Conservation (phyloP, 2,329 filamentous ascomycete genomes). For the Akanthomyces uredinophilus region DNA sequence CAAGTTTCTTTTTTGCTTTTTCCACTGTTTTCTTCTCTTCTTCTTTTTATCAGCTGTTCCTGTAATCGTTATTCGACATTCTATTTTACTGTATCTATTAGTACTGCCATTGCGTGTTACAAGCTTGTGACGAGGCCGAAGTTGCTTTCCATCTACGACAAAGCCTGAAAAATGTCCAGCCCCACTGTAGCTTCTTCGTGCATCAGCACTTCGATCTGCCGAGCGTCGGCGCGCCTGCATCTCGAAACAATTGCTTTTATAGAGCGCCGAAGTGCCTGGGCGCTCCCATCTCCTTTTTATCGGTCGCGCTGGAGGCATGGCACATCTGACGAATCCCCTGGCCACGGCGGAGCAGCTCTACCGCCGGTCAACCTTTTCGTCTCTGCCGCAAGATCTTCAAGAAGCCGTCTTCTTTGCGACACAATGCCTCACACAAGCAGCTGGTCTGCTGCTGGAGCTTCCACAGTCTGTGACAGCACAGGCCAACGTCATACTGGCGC, state of each 20-base stretch:
- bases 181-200: constrained; percentile 8
- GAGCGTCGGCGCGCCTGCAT: background rate
- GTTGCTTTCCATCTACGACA: background rate
- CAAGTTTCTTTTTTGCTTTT: constrained; percentile 18
- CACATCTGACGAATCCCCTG: constrained; percentile 64
- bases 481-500: constrained; percentile 73
- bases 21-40: background rate
- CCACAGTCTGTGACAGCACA: constrained; percentile 83
- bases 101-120: too few relatives aligned
- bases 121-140: too few relatives aligned
- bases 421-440: constrained; percentile 69
- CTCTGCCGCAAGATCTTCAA: constrained; percentile 63
- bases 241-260: background rate
- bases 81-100: background rate
- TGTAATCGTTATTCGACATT: background rate
- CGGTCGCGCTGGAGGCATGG: constrained; percentile 35
- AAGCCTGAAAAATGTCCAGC: background rate
- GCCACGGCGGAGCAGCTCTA: constrained; percentile 67
- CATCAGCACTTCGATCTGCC: background rate
- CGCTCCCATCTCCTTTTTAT: background rate
- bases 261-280: background rate
- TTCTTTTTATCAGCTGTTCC: background rate
- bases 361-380: constrained; percentile 47
- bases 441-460: constrained; percentile 74
- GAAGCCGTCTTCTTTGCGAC: constrained; percentile 67